A percentile compares a stretch with the other conserved stretches of the same genome.
phyloP scores from a whole-genome alignment of 169 alveolate species.

The Plasmodium malariae region DNA sequence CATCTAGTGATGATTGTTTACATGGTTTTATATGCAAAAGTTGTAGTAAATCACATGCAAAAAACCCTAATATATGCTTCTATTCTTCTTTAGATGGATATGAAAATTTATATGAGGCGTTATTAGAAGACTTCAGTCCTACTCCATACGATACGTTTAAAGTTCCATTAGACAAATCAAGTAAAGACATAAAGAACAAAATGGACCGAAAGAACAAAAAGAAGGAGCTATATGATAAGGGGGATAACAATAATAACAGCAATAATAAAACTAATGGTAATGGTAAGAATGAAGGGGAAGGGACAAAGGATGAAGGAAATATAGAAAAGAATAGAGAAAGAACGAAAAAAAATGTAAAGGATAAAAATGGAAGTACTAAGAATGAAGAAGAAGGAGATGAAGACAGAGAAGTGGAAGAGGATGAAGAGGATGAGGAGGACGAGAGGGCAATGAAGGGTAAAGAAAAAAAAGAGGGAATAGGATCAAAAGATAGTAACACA shows the following conservation, averaged over 20 bases:
- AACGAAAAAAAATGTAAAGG: background rate
- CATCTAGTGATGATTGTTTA: slow-evolving; percentile 21
- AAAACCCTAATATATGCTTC: slow-evolving; percentile 62
- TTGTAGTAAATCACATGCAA: slow-evolving; percentile 65
- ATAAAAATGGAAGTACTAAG: background rate
- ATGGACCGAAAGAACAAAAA: background rate
- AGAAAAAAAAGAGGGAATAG: background rate
- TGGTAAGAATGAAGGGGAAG: background rate
- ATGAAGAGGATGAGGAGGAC: slow-evolving; percentile 1
- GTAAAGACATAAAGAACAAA: background rate
- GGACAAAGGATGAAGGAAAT: background rate
- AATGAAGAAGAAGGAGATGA: background rate
- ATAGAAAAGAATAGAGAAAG: background rate
- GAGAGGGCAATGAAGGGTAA: background rate
- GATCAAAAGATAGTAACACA: background rate
- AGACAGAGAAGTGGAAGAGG: slow-evolving; percentile 8
- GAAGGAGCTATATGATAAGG: background rate
- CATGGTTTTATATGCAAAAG: slow-evolving; percentile 64
- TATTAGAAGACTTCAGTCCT: slow-evolving; percentile 34
- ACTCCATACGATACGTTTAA: slow-evolving; percentile 44
- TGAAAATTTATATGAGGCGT: slow-evolving; percentile 69
- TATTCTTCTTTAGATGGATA: slow-evolving; percentile 54
- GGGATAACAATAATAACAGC: background rate
- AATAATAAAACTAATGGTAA: background rate
- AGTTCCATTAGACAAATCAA: slow-evolving; percentile 40